Percentiles rank a stretch among this genome's conserved stretches.
phyloP scores from a whole-genome alignment of 2,329 filamentous ascomycete species.

The Elsinoe perseae region DNA sequence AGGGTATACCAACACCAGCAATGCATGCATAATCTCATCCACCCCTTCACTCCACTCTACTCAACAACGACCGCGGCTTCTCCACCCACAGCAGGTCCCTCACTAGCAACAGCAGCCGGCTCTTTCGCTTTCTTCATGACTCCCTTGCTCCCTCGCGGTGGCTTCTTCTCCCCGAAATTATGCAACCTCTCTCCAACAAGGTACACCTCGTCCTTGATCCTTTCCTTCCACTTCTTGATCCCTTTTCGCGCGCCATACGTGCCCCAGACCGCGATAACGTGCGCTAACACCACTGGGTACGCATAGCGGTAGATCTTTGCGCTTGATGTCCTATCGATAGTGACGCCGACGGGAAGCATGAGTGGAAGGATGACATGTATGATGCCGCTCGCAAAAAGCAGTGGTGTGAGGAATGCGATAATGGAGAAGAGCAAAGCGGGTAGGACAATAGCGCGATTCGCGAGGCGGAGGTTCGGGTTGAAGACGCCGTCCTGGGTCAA shows the following conservation, averaged over 20 bases:
- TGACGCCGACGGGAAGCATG: slow-evolving; percentile 12
- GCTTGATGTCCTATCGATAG: slow-evolving; percentile 5
- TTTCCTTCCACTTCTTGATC: slow-evolving; percentile 66
- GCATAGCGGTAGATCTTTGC: slow-evolving; percentile 54
- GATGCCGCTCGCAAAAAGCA: slow-evolving; percentile 48
- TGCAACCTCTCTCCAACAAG: slow-evolving; percentile 89
- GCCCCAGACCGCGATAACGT: slow-evolving; percentile 42
- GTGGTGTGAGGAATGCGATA: slow-evolving; percentile 57
- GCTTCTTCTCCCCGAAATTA: slow-evolving; percentile 67
- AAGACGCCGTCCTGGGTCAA: slow-evolving; percentile 64
- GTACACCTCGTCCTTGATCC: slow-evolving; percentile 90
- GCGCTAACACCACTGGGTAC: slow-evolving; percentile 58
- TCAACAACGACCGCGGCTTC: neutral
- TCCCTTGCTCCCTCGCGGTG: slow-evolving; percentile 27
- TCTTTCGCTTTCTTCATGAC: slow-evolving; percentile 25
- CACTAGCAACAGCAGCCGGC: neutral
- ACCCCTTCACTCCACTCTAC: neutral
- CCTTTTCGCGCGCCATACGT: slow-evolving; percentile 47
- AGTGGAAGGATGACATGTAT: slow-evolving; percentile 33
- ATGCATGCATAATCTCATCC: neutral
- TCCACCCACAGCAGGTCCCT: neutral
- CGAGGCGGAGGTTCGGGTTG: slow-evolving; percentile 66
- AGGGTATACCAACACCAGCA: slow-evolving; percentile 7
- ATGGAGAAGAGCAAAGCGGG: slow-evolving; percentile 59
- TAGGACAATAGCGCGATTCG: slow-evolving; percentile 80